Evolutionary conservation across 805 yeast species (phyloP), one percentile per base, ranked within the genome.

Genomic region (Metschnikowia peoriensis): DNA sequence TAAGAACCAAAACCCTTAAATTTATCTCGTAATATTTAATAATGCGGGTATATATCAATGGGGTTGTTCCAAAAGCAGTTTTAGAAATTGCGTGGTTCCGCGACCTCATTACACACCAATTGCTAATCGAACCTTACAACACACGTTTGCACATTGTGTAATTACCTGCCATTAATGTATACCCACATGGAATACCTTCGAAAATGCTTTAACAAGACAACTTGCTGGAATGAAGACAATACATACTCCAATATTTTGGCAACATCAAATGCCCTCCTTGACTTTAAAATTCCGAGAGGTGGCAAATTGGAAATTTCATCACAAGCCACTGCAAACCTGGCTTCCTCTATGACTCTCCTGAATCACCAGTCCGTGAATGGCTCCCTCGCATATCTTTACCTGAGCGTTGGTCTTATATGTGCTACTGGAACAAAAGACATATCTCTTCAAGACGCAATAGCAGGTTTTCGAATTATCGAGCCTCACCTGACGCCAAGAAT

Each of bases 161-260:
- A 34, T 28, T 35, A 15, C 11, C 14, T 32, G 17, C 38, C 46
- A 22, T 15, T 49, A 14, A 90, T 90, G 97, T 74, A 84, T 55
- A 79, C 82, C 41, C 92, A 88, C 71, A 90, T 93, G 96, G 97
- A 93, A 61, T 87, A 86, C 67, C 80, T 93, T 34, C 85, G 86
- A 60, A 77, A 80, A 68, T 81, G 88, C 59, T 93, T 88, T 70
- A 81, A 86, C 66, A 69, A 75, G 38, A 67, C 86, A 27, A 84
- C 96, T 1, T 78, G 79, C 6, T 92, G 97, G 97, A 83, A 85
- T 60, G 81, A 82, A 52, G 89, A 88, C 57, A 87, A 87, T 66
- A 79, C 88, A 37, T 90, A 87, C 63, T 86, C 90, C 48, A 83
- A 85, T 60, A 77, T 93, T 17, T 81, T 86, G 2, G 84, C 86